These are phyloP conservation scores for Thymus quinquecostatus DNA, from an alignment of 257 asterid species.

Conservation along the genomic window DNA sequence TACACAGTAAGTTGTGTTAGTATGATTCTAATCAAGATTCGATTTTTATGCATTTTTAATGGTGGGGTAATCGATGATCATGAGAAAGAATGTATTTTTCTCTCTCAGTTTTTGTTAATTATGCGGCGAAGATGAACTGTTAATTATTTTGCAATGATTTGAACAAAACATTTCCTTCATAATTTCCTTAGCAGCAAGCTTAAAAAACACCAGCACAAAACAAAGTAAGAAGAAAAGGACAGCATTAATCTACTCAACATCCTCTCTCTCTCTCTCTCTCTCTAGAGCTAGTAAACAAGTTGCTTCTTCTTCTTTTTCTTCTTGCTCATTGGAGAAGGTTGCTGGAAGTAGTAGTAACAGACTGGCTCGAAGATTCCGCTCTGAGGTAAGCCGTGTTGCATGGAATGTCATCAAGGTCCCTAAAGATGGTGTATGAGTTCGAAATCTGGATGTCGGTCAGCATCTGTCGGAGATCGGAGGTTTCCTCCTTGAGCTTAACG, in stretches of 20 bases:
- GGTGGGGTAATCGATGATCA: constrained; percentile 36
- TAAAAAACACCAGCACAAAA: constrained; percentile 37
- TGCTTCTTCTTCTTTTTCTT: neutral
- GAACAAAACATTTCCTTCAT: constrained; percentile 18
- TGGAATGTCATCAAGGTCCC: constrained; percentile 61
- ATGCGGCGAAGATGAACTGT: constrained; percentile 42
- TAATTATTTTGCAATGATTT: constrained; percentile 18
- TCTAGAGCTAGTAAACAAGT: constrained; percentile 3
- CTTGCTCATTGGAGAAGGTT: constrained; percentile 52
- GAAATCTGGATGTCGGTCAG: constrained; percentile 52
- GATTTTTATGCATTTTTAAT: neutral
- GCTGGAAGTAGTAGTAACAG: constrained; percentile 39
- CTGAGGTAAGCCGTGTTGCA: constrained; percentile 68
- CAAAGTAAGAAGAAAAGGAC: constrained; percentile 15
- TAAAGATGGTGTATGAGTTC: constrained; percentile 50
- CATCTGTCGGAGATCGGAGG: constrained; percentile 68
- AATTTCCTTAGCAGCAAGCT: constrained; percentile 41
- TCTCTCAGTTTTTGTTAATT: constrained; percentile 26
- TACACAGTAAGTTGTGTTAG: neutral
- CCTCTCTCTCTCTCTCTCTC: constrained; percentile 26
- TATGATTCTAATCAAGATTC: constrained; percentile 11
- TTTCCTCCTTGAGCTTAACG: constrained; percentile 64
- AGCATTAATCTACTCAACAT: constrained; percentile 21
- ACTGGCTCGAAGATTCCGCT: constrained; percentile 58
- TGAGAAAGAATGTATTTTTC: neutral